phyloP scores from a whole-genome alignment of 1,139 yeast species.

The Saccharomyces uvarum region DNA sequence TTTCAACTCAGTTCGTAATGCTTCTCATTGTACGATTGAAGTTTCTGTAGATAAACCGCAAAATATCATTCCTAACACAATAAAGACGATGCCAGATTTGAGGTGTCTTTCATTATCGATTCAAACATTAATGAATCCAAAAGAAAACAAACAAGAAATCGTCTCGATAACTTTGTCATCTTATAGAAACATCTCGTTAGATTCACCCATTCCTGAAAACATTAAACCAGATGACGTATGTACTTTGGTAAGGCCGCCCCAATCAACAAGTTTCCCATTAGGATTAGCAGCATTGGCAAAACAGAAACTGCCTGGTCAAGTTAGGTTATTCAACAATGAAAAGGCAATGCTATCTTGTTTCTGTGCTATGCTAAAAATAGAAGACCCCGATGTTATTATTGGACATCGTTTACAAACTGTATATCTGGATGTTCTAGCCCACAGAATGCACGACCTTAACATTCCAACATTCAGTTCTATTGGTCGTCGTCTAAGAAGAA shows the following conservation, averaged over 20 bases:
- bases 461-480: constrained; percentile 73
- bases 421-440: constrained; percentile 72
- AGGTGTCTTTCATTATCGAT: constrained; percentile 70
- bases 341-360: constrained; percentile 64
- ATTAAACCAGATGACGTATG: constrained; percentile 48
- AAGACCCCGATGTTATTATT: constrained; percentile 84
- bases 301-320: constrained; percentile 28
- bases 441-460: constrained; percentile 68
- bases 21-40: constrained; percentile 79
- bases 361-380: constrained; percentile 58
- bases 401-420: constrained; percentile 83
- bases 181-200: constrained; percentile 60
- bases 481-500: constrained; percentile 70
- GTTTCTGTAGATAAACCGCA: constrained; percentile 49
- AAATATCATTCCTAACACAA: constrained; percentile 44
- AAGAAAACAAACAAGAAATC: constrained; percentile 74
- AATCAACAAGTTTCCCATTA: constrained; percentile 49
- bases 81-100: constrained; percentile 50
- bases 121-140: constrained; percentile 68
- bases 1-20: constrained; percentile 50
- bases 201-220: constrained; percentile 54
- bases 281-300: constrained; percentile 27
- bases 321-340: constrained; percentile 64
- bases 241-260: constrained; percentile 76
- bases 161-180: constrained; percentile 76